Evolutionary conservation across 2,329 filamentous ascomycete species (phyloP), one percentile per base, ranked within the genome.

Genomic region (Penicillium sp.): DNA sequence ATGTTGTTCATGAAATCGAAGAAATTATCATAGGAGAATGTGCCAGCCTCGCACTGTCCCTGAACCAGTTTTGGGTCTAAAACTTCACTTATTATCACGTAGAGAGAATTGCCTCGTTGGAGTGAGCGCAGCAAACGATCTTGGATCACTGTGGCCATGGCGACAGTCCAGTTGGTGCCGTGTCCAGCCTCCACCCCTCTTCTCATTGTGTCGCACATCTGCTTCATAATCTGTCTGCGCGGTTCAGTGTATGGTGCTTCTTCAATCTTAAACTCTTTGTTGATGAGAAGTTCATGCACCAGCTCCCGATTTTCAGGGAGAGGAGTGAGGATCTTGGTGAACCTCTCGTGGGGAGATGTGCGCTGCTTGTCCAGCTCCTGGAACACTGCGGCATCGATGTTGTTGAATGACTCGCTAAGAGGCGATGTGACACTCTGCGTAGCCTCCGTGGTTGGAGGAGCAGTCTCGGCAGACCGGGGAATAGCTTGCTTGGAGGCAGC

Each of bases 131-230:
- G 69, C 24, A 88, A 74, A 63, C 85, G 86, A 49, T 81, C 80
- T 46, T 83, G 79, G 43, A 88, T 82, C 58, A 86, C 84, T 44
- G 85, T 82, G n/a, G 84, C 85, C 77, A 87, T 85, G n/a, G 83
- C 82, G 22, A 84, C 78, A 16, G 83, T 86, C 85, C 85, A 88
- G 18, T 78, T 71, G 4, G 80, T 78, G 18, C 81, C 81, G 50
- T 81, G 75, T 18, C 81, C 83, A 29, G 79, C 75, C 60, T 82
- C 81, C 47, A 85, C 82, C 53, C 81, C 83, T 54, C 68, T 74
- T 57, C 80, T 81, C 83, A 86, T 86, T 62, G 77, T 79, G 48
- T 80, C 79, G 65, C 83, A 86, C 61, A 85, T 79, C 61, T 79
- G 78, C 49, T 82, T 77, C 70, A 86, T 85, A 43, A 87, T 73